Conservation (phyloP, 352 stramenopile species). For the Globisporangium takayamanum region DNA sequence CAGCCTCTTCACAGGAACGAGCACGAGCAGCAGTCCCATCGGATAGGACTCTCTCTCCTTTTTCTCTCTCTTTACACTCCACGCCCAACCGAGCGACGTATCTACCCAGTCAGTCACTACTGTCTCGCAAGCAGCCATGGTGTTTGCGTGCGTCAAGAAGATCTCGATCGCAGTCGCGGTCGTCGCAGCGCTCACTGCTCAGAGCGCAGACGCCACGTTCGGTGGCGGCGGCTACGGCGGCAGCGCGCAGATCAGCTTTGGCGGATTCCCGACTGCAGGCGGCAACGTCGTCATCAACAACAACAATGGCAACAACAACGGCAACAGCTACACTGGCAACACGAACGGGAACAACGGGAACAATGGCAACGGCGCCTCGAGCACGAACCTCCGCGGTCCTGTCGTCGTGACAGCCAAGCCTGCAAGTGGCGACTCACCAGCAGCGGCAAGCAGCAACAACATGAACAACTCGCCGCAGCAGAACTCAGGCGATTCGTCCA, state of each 20-base stretch:
- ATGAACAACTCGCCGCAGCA: conserved; percentile 13
- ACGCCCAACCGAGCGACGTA: neutral
- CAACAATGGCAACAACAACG: neutral
- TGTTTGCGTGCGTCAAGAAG: conserved; percentile 17
- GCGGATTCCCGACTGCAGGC: conserved; percentile 6
- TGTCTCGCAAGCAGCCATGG: conserved; percentile 4
- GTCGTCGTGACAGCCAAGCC: conserved; percentile 2
- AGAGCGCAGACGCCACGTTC: conserved; percentile 8
- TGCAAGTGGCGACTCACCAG: neutral
- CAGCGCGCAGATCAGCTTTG: conserved; percentile 9
- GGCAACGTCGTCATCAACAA: neutral
- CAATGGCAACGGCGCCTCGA: conserved; percentile 2
- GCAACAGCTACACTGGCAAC: conserved; percentile 1
- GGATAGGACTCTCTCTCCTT: conserved; percentile 2
- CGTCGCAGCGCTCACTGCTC: conserved; percentile 11
- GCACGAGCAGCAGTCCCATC: conserved; percentile 2
- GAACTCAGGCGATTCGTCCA: conserved; percentile 11
- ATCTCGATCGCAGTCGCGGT: conserved; percentile 14
- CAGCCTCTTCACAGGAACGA: neutral
- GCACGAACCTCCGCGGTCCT: conserved; percentile 12
- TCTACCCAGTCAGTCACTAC: neutral
- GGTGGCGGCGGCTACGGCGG: conserved; percentile 4
- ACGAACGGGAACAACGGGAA: neutral
- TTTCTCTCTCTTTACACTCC: neutral
- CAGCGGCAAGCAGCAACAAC: conserved; percentile 3